Evolutionary conservation across 345 rosid species (phyloP).

Genomic region (Citrus maxima): DNA sequence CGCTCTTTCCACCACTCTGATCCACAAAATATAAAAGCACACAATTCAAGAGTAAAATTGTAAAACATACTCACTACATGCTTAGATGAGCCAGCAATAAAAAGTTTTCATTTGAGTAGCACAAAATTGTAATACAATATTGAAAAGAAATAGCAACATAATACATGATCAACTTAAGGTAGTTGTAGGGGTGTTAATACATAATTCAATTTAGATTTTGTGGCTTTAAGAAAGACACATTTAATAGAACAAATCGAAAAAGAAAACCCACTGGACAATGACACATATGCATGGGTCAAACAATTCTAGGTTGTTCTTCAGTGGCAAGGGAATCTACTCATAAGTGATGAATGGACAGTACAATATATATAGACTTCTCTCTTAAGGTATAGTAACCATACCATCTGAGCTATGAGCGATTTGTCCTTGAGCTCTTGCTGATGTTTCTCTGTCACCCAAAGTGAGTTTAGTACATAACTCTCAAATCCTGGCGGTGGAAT

Average conservation of each 20-base stretch:
- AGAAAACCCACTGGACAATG: neutral
- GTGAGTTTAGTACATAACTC: neutral
- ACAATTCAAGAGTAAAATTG: neutral
- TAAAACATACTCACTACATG: neutral
- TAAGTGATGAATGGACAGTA: neutral
- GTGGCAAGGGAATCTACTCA: neutral
- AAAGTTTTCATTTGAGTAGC: neutral
- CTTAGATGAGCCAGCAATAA: neutral
- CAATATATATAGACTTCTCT: neutral
- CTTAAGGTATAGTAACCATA: neutral
- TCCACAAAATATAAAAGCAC: neutral
- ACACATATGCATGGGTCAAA: neutral
- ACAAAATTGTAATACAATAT: neutral
- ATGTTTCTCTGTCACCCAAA: neutral
- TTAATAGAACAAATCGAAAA: neutral
- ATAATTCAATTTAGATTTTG: neutral
- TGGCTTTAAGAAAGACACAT: neutral
- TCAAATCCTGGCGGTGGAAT: neutral
- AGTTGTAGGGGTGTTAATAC: neutral
- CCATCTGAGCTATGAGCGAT: neutral
- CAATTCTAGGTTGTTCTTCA: neutral
- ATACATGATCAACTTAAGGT: neutral
- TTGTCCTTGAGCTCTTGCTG: neutral
- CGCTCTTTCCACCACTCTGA: constrained; percentile 2
- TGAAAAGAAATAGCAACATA: neutral